Evolutionary conservation across 1,284 basidiomycete species (phyloP).

Genomic region (Mycosarcoma maydis): DNA sequence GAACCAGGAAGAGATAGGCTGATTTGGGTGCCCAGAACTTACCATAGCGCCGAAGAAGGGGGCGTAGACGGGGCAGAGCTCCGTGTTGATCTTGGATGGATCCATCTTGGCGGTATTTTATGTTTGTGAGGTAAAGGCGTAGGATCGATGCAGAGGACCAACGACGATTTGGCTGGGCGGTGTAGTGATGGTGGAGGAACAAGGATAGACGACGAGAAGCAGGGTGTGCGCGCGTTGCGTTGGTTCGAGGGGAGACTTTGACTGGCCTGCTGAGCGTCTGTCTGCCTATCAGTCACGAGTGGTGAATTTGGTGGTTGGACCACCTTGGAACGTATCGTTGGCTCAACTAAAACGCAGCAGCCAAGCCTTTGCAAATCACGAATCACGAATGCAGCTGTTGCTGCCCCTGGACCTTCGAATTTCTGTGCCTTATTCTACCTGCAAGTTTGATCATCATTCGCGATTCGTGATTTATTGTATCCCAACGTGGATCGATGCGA

Average conservation of each 20-base stretch:
- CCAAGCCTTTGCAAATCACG: not conserved
- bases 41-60: conserved; percentile 98
- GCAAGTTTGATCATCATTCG: not conserved
- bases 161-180: not conserved
- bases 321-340: conserved; percentile 10
- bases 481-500: conserved; percentile 23
- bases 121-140: not conserved
- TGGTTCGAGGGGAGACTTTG: too few relatives aligned
- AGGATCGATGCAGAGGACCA: conserved; percentile 12
- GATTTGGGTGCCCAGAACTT: conserved; percentile 68
- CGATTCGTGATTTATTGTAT: too few relatives aligned
- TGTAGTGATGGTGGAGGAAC: conserved; percentile 9
- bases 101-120: conserved; percentile 42
- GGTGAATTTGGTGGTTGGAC: conserved; percentile 1
- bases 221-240: too few relatives aligned
- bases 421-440: not conserved
- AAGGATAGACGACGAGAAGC: not conserved
- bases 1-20: too few relatives aligned
- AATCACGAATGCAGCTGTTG: conserved; percentile 3
- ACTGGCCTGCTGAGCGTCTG: too few relatives aligned
- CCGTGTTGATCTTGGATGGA: conserved; percentile 58
- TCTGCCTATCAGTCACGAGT: too few relatives aligned
- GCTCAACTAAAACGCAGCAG: conserved; percentile 15
- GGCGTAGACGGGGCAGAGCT: conserved; percentile 71
- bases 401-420: conserved; percentile 15